Evolutionary conservation across 2,329 filamentous ascomycete genomes (phyloP).

Genomic region (Rosellinia necatrix): DNA sequence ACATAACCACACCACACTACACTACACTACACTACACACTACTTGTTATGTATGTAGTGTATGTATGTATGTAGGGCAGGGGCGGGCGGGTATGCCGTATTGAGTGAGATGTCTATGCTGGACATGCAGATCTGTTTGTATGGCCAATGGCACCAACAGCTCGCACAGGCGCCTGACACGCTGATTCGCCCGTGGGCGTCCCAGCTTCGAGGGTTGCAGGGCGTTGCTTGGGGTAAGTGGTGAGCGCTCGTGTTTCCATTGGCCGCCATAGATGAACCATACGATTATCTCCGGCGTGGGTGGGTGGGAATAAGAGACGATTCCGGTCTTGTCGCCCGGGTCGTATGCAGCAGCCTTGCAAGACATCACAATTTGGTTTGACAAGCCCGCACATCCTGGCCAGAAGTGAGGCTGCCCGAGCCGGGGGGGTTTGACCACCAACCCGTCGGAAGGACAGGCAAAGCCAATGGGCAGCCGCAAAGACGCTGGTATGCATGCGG

Average conservation of each 20-base stretch:
- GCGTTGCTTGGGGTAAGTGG: neutral
- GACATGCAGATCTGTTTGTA: slow-evolving; percentile 6
- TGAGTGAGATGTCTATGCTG: slow-evolving; percentile 4
- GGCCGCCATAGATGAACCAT: slow-evolving; percentile 27
- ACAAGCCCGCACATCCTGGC: slow-evolving; percentile 36
- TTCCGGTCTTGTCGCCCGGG: slow-evolving; percentile 35
- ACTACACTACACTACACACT: too few species aligned
- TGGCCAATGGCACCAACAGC: slow-evolving; percentile 25
- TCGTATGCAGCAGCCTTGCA: slow-evolving; percentile 44
- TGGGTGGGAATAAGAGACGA: slow-evolving; percentile 38
- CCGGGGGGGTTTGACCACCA: slow-evolving; percentile 35
- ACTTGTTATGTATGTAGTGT: too few species aligned
- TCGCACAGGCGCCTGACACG: slow-evolving; percentile 15
- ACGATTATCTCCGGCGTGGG: slow-evolving; percentile 41
- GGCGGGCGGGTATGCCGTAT: slow-evolving; percentile 21
- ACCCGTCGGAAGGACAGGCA: slow-evolving; percentile 30
- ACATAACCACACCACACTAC: too few species aligned
- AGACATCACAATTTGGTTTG: slow-evolving; percentile 37
- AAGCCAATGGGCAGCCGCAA: slow-evolving; percentile 17
- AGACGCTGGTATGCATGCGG: slow-evolving; percentile 15
- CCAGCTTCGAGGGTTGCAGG: slow-evolving; percentile 35
- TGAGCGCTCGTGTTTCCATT: slow-evolving; percentile 20
- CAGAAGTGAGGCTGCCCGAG: slow-evolving; percentile 44
- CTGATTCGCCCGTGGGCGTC: slow-evolving; percentile 28
- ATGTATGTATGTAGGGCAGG: too few species aligned